These are phyloP conservation scores for Pterocarpus macrocarpus DNA, from an alignment of 306 rosid genomes.

Conservation along the genomic window DNA sequence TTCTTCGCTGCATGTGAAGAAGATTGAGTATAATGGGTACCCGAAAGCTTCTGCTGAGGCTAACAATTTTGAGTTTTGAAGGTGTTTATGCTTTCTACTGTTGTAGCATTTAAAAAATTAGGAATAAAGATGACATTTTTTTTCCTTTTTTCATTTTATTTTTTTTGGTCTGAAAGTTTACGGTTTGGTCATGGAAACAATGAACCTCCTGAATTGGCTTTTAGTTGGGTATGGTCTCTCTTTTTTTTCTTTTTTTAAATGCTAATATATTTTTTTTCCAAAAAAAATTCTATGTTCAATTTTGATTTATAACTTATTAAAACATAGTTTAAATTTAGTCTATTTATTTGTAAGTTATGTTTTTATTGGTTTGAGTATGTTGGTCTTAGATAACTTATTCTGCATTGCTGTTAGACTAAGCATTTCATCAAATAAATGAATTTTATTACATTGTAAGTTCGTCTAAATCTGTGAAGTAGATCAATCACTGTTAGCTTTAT, in stretches of 20 bases:
- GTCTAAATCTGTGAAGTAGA: neutral
- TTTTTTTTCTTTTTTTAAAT: neutral
- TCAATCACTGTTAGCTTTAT: neutral
- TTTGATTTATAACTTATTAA: neutral
- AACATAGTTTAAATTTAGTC: neutral
- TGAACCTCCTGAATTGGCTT: neutral
- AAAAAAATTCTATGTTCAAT: neutral
- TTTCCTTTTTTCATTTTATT: neutral
- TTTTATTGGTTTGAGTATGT: neutral
- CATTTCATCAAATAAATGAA: too few relatives aligned
- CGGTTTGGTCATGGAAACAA: neutral
- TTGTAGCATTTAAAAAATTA: neutral
- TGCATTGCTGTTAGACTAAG: too few relatives aligned
- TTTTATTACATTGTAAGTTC: neutral
- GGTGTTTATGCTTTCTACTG: neutral
- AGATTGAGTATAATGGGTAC: slow-evolving; percentile 71
- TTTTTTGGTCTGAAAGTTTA: neutral
- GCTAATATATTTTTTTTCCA: neutral
- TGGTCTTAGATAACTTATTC: neutral
- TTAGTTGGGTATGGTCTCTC: neutral
- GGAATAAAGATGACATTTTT: neutral
- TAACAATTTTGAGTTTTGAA: slow-evolving; percentile 59
- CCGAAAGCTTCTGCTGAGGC: slow-evolving; percentile 60
- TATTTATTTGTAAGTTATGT: neutral
- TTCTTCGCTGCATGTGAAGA: slow-evolving; percentile 73